Evolutionary conservation across 2,329 filamentous ascomycete genomes (phyloP), one percentile per base, ranked within the genome.

Genomic region (Dothideomycetidae sp.): DNA sequence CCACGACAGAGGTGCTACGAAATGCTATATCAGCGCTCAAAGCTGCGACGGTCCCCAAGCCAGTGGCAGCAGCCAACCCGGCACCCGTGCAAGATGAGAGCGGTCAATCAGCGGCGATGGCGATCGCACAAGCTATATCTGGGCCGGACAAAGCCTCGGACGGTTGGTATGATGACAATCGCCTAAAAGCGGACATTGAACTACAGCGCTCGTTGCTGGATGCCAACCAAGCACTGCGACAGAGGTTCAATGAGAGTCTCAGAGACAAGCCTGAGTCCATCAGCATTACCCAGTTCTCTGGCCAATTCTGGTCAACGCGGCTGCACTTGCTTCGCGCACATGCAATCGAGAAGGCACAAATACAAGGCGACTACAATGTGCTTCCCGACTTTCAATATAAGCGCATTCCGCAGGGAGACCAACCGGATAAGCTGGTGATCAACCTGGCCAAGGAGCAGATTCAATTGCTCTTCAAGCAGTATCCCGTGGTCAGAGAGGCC

Each of bases 221-320:
- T 50, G 78, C 82, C 40, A 81, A 93, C 52, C 66, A 72, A 12
- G 67, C 67, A 9, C 67, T 98, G 29, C 74, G 81, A 48, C 75
- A 81, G 54, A 90, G 86, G 30, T 94, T 94, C 55, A 78, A 84
- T 62, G 84, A 93, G 52, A 81, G 84, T 0, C 66, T 85, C 33
- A 69, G 73, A 36, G 81, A 81, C 5, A 93, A 93, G 52, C 85
- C 88, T 0, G 80, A 88, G 5, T 77, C 80, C 2, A 78, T 96
- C 43, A 78, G 79, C 0, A 75, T 80, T 17, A 72, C 73, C 2
- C 78, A 85, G 31, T 93, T 96, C 57, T 85, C 88, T 48, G 68
- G 75, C 1, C 88, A 94, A 55, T 98, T 98, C 61, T 98, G 90
- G 90, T 83, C 84, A 1, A 83, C 84, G 2, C 72, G 92, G 31